phyloP scores from a whole-genome alignment of 2,329 filamentous ascomycete genomes.

The Xylaria sp. region DNA sequence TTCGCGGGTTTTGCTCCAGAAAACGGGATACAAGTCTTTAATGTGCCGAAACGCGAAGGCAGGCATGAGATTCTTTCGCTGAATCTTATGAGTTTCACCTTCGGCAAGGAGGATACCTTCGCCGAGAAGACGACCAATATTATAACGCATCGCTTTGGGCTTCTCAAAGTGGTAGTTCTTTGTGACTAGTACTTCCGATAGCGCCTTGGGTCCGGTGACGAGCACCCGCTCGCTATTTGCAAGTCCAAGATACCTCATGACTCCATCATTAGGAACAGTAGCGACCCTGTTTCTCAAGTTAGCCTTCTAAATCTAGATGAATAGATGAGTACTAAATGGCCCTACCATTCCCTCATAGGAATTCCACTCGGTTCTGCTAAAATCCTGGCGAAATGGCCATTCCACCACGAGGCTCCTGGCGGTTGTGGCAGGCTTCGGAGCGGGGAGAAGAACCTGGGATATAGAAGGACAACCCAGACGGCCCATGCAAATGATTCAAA shows the following conservation, averaged over 20 bases:
- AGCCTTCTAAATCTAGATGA: conserved; percentile 23
- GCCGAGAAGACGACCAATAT: conserved; percentile 73
- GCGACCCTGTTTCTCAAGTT: conserved; percentile 59
- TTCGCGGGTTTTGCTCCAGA: conserved; percentile 81
- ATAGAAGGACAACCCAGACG: conserved; percentile 58
- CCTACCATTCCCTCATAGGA: conserved; percentile 61
- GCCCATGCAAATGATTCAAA: conserved; percentile 51
- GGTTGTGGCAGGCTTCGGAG: conserved; percentile 60
- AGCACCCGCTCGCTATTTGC: conserved; percentile 49
- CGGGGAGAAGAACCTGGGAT: conserved; percentile 62
- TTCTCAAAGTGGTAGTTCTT: conserved; percentile 78
- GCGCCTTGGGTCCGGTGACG: conserved; percentile 68
- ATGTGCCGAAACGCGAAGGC: conserved; percentile 88
- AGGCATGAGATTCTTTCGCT: conserved; percentile 81
- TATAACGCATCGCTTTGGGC: conserved; percentile 62
- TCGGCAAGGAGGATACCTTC: conserved; percentile 82
- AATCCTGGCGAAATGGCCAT: conserved; percentile 60
- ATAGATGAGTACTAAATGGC: neutral
- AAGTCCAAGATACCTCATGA: conserved; percentile 71
- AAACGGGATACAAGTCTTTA: conserved; percentile 84
- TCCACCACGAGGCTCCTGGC: conserved; percentile 55
- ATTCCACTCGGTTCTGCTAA: conserved; percentile 53
- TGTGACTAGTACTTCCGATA: conserved; percentile 75
- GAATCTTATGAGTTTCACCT: conserved; percentile 87
- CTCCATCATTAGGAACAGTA: conserved; percentile 71